These are phyloP conservation scores for Suillus paluster DNA, from an alignment of 768 basidiomycete genomes.

Conservation along the genomic window DNA sequence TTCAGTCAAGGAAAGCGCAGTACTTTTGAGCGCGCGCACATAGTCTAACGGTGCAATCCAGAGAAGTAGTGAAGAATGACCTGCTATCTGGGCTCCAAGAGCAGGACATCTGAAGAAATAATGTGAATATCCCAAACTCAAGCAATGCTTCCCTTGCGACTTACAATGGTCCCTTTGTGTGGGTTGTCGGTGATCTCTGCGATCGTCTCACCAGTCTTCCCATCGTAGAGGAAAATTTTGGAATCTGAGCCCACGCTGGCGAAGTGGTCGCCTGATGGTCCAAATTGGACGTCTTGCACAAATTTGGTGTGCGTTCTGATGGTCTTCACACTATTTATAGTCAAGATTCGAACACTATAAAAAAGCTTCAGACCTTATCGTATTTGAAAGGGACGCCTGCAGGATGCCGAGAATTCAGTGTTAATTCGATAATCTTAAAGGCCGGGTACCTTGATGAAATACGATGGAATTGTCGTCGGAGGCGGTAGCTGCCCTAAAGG, in stretches of 20 bases:
- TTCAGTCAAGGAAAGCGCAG: not conserved
- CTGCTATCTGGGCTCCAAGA: constrained; percentile 83
- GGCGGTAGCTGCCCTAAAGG: constrained; percentile 89
- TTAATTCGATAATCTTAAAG: not conserved
- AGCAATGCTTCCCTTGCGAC: constrained; percentile 28
- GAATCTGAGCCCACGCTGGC: constrained; percentile 89
- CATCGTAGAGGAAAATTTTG: constrained; percentile 89
- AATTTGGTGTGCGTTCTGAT: constrained; percentile 91
- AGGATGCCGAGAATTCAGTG: constrained; percentile 2
- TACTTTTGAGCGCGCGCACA: constrained; percentile 54
- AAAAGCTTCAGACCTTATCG: constrained; percentile 58
- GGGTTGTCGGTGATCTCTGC: constrained; percentile 68
- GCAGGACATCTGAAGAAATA: constrained; percentile 58
- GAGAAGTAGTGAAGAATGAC: constrained; percentile 78
- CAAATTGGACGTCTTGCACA: constrained; percentile 87
- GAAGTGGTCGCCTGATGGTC: constrained; percentile 82
- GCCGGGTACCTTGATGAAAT: constrained; percentile 72
- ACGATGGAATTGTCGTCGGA: constrained; percentile 82
- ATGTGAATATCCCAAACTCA: not conserved
- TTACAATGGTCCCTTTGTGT: constrained; percentile 78
- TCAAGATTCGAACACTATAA: not conserved
- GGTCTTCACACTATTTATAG: constrained; percentile 47
- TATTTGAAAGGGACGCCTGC: constrained; percentile 87
- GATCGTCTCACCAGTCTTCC: constrained; percentile 81
- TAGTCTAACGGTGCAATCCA: constrained; percentile 85